Base-by-base conservation (phyloP, 176 grass and related monocot genomes). In the Luzula sylvatica region DNA sequence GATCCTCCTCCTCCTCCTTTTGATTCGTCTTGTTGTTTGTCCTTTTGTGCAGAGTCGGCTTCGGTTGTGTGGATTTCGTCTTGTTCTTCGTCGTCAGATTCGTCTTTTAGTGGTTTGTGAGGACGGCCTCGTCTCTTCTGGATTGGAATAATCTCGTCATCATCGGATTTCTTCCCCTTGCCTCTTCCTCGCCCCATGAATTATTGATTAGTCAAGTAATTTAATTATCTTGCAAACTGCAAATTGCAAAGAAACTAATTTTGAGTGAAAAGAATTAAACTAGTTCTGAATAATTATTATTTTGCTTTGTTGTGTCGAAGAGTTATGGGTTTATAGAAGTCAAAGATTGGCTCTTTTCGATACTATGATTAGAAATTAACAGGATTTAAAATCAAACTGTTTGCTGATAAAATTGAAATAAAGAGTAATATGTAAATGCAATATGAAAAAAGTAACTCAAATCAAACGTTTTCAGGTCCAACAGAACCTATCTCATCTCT, bases 111-210 rank as follows among this genome's bases (percentile, higher is more conserved):
- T 48, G 72, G 45, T 66, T 82, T 96, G 20, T 85, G 80, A 12
- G 80, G 80, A 54, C 71, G 63, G 2, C 81, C 81, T 49, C 81
- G 77, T 23, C 90, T 80, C 63, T 82, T 86, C 55, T 74, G 75
- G 6, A 71, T 44, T 3, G 90, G 71, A 11, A 72, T 72, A 22
- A 71, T 40, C 55, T 86, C 90, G 68, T 95, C 90, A 11, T 25
- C 77, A 3, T 70, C 81, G 63, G 78, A 19, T 12, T 71, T 86
- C 18, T 65, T 57, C 44, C 72, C 78, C 56, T 80, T 90, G 15
- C 59, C 74, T 50, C 78, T 96, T 14, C 81, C 90, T 69, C 85
- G 86, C 9, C 92, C 92, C 92, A 96, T 35, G 16, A 18, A 8
- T 27, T 4, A 35, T 45, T 25, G 3, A 64, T 35, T 35, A 35